Evolutionary conservation across 106 monocot genomes (phyloP), one percentile per base, ranked within the genome.

Genomic region (Agapanthus africanus): DNA sequence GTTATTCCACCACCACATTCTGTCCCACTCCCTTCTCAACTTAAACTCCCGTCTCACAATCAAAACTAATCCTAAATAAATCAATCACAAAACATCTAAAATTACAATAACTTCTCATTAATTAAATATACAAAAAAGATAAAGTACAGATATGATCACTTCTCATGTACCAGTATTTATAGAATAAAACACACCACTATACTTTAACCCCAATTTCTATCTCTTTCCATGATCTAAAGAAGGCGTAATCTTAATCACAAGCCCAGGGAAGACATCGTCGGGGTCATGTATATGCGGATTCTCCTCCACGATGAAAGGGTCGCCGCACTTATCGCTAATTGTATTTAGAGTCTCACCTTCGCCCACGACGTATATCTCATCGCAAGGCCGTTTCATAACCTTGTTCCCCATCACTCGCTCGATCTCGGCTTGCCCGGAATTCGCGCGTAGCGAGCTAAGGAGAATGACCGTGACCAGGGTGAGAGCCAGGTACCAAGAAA

Each of bases 181-280:
- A n/a, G n/a, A n/a, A n/a, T n/a, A n/a, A n/a, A n/a, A n/a, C n/a
- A n/a, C n/a, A n/a, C n/a, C n/a, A n/a, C n/a, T n/a, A n/a, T n/a
- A n/a, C n/a, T n/a, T n/a, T n/a, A n/a, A n/a, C n/a, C n/a, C n/a
- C n/a, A n/a, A n/a, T n/a, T n/a, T n/a, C n/a, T n/a, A n/a, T n/a
- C n/a, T n/a, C n/a, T n/a, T n/a, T n/a, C n/a, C n/a, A n/a, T n/a
- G n/a, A n/a, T n/a, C n/a, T n/a, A n/a, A n/a, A n/a, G n/a, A n/a
- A 37, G 82, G 82, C 0, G 51, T 70, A 31, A 82, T 74, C 70
- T 66, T 74, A 70, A 82, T 69, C 49, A 74, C 78, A 37, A 78
- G 82, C 10, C 82, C 82, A 23, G 82, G 82, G 78, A 78, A 82
- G 18, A 82, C 82, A 30, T 82, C 82, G 61, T 82, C 82, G 26